Conservation (phyloP, 208 protist genomes). For the Trypanosoma vivax region DNA sequence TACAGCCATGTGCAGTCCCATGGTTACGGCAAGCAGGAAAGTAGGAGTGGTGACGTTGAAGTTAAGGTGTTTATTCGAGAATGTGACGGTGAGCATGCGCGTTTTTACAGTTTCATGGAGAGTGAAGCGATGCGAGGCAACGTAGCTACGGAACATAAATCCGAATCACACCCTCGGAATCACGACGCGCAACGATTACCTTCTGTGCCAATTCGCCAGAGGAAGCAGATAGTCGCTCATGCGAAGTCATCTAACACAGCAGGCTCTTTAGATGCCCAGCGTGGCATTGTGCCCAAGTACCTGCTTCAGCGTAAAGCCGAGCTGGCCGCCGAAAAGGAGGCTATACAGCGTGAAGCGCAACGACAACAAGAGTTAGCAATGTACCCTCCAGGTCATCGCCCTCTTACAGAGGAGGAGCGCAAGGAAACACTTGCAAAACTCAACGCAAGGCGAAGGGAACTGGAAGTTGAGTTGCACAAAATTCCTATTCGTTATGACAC, state of each 20-base stretch:
- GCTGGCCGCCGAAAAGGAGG: slow-evolving; percentile 63
- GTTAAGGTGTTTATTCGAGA: slow-evolving; percentile 83
- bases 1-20: slow-evolving; percentile 58
- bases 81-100: slow-evolving; percentile 53
- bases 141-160: neutral
- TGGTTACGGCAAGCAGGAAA: slow-evolving; percentile 30
- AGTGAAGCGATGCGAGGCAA: slow-evolving; percentile 14
- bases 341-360: slow-evolving; percentile 41
- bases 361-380: slow-evolving; percentile 52
- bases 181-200: slow-evolving; percentile 3
- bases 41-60: slow-evolving; percentile 39
- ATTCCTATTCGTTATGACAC: slow-evolving; percentile 86
- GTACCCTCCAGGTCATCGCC: slow-evolving; percentile 74
- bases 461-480: slow-evolving; percentile 71
- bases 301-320: slow-evolving; percentile 78
- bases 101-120: slow-evolving; percentile 51
- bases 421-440: slow-evolving; percentile 47
- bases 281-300: slow-evolving; percentile 62
- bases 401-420: slow-evolving; percentile 72
- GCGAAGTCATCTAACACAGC: neutral
- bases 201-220: neutral
- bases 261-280: slow-evolving; percentile 8
- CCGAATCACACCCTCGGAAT: no score
- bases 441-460: slow-evolving; percentile 44
- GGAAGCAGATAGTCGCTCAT: no score